phyloP scores from a whole-genome alignment of 306 rosid species.

The Mimosa bimucronata region DNA sequence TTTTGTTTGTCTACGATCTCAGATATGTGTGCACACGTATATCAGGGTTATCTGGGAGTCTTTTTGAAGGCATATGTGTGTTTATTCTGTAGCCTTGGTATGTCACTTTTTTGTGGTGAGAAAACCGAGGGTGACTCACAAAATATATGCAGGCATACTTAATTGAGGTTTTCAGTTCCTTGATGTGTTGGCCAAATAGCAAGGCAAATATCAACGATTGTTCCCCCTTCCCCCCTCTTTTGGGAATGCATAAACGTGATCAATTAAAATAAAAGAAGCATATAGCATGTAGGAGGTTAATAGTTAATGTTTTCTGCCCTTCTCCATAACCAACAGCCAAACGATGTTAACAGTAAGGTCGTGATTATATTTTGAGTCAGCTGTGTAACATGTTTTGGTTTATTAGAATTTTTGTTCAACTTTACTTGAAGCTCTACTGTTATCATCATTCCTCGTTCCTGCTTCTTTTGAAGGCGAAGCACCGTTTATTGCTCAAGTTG shows the following conservation, averaged over 20 bases:
- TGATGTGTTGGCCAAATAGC: background rate
- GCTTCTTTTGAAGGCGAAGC: background rate
- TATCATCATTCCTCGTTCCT: background rate
- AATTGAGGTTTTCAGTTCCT: background rate
- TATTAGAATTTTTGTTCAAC: too few species aligned
- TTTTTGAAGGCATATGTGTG: background rate
- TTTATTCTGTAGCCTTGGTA: slow-evolving; percentile 8
- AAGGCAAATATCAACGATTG: background rate
- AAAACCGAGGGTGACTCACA: background rate
- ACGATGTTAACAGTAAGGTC: too few species aligned
- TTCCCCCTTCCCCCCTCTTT: background rate
- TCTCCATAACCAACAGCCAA: too few species aligned
- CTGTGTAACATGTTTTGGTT: background rate
- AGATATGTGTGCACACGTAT: slow-evolving; percentile 17
- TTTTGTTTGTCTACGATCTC: slow-evolving; percentile 8
- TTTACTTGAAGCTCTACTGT: background rate
- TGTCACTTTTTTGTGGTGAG: background rate
- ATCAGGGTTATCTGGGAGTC: slow-evolving; percentile 7
- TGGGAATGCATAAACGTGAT: background rate
- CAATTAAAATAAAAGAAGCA: too few species aligned
- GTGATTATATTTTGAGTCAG: too few species aligned
- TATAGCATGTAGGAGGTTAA: too few species aligned
- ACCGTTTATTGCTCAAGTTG: background rate
- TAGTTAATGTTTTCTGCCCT: too few species aligned
- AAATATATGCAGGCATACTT: background rate